Base-by-base conservation (phyloP, 2,329 filamentous ascomycete species). In the Neospermospora avenae region DNA sequence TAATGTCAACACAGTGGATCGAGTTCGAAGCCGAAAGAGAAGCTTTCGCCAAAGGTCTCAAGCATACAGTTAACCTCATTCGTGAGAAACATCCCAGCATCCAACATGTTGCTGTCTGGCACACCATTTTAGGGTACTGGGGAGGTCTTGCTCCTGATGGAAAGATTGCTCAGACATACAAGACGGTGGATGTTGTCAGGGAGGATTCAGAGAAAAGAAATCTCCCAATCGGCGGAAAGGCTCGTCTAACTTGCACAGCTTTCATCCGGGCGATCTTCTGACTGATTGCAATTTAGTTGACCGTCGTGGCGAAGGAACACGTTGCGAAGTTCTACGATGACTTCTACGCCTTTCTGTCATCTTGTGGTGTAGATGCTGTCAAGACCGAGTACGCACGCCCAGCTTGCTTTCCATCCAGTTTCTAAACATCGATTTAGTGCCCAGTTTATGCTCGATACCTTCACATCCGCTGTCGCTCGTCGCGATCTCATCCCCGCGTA, bases 61-160 rank as follows among this genome's bases (percentile, higher is more conserved):
- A 88, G 70, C 79, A 85, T 6, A 85, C 88, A 0, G 80, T 96
- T 1, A 76, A 80, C 4, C 81, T 83, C 6, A 90, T 98, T 60
- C 85, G 91, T 22, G 75, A 81, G 18, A 81, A 80, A 16, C 84
- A 93, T 68, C 86, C 86, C 0, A 84, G 86, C 61, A 87, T 98
- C 60, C 83, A 89, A 61, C 89, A 96, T 68, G 83, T 98, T 54
- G 91, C 90, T 11, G 93, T 98, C 0, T 99, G 95, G 95, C 95
- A 99, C 76, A 91, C 93, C 0, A 80, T 98, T 0, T 73, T 89
- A 31, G 80, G 93, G 1, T 96, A 96, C 73, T 97, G 95, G 95
- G 93, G 91, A 49, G 93, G 93, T 0, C 86, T 99, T 11, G 84
- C 90, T 0, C 86, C 89, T 0, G 75, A 84, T 4, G 90, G 93